Percentiles rank a stretch among this genome's conserved stretches.
These are phyloP conservation scores for Gentiana macrophylla DNA, from an alignment of 257 asterid species.

Conservation along the genomic window DNA sequence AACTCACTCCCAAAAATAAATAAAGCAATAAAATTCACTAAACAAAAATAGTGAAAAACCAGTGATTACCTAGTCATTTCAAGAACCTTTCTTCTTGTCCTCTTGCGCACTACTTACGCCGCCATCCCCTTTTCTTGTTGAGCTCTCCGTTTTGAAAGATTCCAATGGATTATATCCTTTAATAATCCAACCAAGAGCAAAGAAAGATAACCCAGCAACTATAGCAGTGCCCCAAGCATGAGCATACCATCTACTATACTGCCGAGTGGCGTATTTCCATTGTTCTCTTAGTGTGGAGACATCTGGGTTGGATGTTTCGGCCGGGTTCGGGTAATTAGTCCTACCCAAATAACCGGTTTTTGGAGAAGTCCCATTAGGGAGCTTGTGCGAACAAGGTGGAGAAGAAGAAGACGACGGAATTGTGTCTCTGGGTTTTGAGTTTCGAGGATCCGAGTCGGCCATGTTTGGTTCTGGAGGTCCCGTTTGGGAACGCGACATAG, in stretches of 20 bases:
- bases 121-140: not conserved
- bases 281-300: constrained; percentile 76
- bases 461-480: constrained; percentile 8
- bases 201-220: constrained; percentile 76
- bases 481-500: too few relatives aligned
- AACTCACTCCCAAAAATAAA: too few relatives aligned
- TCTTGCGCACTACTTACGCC: constrained; percentile 1
- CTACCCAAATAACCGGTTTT: constrained; percentile 18
- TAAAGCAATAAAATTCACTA: too few relatives aligned
- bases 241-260: constrained; percentile 88
- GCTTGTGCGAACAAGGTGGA: constrained; percentile 8
- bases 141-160: constrained; percentile 28
- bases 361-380: constrained; percentile 18
- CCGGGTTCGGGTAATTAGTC: constrained; percentile 41
- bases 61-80: not conserved
- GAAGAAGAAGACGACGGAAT: constrained; percentile 12
- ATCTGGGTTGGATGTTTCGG: constrained; percentile 64
- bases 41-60: too few relatives aligned
- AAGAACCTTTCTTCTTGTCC: constrained; percentile 4
- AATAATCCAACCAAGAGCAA: constrained; percentile 85
- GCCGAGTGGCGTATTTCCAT: constrained; percentile 67
- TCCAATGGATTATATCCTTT: constrained; percentile 81
- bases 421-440: constrained; percentile 22
- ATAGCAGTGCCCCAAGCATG: constrained; percentile 98
- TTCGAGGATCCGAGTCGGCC: constrained; percentile 29